A percentile compares a stretch with the other conserved stretches of the same genome.
Conservation (phyloP, 208 protist species). For the Leishmania guyanensis region DNA sequence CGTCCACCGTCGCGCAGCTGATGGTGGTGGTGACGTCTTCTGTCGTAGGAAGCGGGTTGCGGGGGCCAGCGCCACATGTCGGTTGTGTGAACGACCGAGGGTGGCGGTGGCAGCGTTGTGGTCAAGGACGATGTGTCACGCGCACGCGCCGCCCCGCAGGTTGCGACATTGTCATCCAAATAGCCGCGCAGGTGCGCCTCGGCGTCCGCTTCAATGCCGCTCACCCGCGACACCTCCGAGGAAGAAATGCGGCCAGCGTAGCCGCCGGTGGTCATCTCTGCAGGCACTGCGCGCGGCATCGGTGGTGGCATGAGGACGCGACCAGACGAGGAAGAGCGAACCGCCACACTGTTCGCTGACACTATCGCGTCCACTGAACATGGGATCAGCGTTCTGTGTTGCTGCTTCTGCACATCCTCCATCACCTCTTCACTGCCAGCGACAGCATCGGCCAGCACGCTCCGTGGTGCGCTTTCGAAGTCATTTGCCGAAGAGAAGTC, state of each 20-base stretch:
- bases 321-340: not conserved
- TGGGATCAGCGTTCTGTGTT: not conserved
- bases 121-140: not conserved
- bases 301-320: not conserved
- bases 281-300: not conserved
- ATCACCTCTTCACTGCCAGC: not conserved
- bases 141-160: not conserved
- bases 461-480: not conserved
- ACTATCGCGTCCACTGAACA: not conserved
- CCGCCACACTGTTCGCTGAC: not conserved
- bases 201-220: not conserved
- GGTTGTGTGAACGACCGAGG: not conserved
- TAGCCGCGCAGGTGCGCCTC: not conserved
- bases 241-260: not conserved
- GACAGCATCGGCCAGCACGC: not conserved
- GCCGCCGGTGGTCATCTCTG: not conserved
- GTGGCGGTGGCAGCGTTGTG: not conserved
- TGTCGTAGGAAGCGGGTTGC: not conserved
- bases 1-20: not conserved
- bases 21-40: not conserved
- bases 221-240: not conserved
- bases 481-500: not conserved
- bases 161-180: not conserved
- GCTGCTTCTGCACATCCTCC: not conserved
- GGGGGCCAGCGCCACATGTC: constrained; percentile 4